Conservation (phyloP, 371 early-diverging fungal genomes). For the Sporodiniella umbellata region DNA sequence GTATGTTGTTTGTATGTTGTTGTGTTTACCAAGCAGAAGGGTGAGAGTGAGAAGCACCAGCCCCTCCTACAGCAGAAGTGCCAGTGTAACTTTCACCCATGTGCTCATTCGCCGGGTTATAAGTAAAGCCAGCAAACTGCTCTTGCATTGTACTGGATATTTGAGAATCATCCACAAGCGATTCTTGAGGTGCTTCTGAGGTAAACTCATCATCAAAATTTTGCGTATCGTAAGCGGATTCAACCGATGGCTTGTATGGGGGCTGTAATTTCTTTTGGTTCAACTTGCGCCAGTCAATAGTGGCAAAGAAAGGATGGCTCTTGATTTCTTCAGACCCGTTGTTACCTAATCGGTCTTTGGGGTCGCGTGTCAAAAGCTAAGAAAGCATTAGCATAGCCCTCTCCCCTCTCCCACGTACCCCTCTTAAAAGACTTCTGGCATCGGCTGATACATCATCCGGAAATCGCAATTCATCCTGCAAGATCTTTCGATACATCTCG, state of each 20-base stretch:
- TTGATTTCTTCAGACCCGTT: constrained; percentile 90
- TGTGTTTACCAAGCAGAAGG: constrained; percentile 21
- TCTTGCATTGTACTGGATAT: constrained; percentile 89
- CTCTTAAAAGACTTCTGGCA: constrained; percentile 73
- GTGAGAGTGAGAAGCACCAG: constrained; percentile 11
- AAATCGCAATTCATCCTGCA: constrained; percentile 82
- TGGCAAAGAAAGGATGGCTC: constrained; percentile 90
- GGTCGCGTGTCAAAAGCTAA: constrained; percentile 80
- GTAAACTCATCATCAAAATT: constrained; percentile 86
- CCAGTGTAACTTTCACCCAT: constrained; percentile 40
- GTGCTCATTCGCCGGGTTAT: constrained; percentile 41
- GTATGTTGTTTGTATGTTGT: background rate
- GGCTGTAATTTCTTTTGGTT: constrained; percentile 87
- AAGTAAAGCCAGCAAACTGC: constrained; percentile 92
- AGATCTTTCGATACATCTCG: constrained; percentile 93
- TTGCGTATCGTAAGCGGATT: constrained; percentile 71
- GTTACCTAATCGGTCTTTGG: constrained; percentile 79
- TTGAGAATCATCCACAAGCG: constrained; percentile 76
- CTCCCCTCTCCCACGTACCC: constrained; percentile 38
- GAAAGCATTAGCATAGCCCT: background rate
- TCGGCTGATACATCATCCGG: constrained; percentile 78
- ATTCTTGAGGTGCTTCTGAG: constrained; percentile 84
- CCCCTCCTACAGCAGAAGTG: constrained; percentile 14
- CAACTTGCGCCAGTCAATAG: constrained; percentile 87
- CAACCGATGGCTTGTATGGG: constrained; percentile 91